Evolutionary conservation across 2,329 filamentous ascomycete genomes (phyloP), one percentile per base, ranked within the genome.

Genomic region (Emmonsiellopsis sp.): DNA sequence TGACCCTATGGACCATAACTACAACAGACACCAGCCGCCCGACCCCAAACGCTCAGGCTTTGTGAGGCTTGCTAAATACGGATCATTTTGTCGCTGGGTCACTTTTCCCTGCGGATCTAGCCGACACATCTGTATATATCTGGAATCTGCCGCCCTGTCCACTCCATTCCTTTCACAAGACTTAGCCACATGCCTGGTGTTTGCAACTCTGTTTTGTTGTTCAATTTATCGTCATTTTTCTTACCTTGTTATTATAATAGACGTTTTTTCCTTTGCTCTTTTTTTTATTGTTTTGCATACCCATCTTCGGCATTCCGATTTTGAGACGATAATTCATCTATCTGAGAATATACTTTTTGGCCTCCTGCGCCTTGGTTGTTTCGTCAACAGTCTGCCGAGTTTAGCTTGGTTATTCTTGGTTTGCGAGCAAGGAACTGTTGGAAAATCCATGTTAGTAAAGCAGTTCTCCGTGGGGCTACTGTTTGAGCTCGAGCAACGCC

Each of bases 141-240:
- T 51, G 14, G 39, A 46, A 44, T 52, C 11, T 48, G 40, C 27
- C 32, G 11, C 42, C 44, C 46, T 17, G 31, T 33, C 46, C 47
- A 21, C 32, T 45, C 37, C 40, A 36, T 39, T 50, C 32, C 51
- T 55, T 54, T 56, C 54, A 56, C 54, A 52, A 45, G 54, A 51
- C 51, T 52, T 44, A 56, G 52, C 54, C 54, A 56, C 54, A 56
- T 56, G 54, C 48, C 47, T 42, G 32, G 40, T 33, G 17, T 36
- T 52, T 46, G 31, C n/a, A 43, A 8, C 17, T 49, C 51, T 49
- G 31, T 53, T 45, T 39, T 47, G 40, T 37, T 51, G n/a, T 45
- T 49, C 27, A 9, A 14, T 42, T 45, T 14, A 47, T 51, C 47
- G 48, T n/a, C 36, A 51, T 54, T 42, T 31, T 39, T 46, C 39